Evolutionary conservation across 2,329 filamentous ascomycete species (phyloP).

Genomic region (Sarocladium strictum): DNA sequence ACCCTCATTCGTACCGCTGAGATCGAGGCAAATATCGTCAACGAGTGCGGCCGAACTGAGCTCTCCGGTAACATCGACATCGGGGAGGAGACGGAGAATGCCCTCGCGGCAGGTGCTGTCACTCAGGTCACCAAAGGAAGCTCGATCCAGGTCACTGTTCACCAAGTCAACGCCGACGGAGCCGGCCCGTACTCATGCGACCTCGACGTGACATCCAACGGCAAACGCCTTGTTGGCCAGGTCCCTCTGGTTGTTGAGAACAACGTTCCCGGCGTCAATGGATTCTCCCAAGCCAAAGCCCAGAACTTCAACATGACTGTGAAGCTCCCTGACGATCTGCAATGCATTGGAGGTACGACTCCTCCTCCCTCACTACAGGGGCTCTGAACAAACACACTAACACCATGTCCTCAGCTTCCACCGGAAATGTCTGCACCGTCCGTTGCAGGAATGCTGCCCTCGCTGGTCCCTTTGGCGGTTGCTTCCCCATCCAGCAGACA

Average conservation of each 20-base stretch:
- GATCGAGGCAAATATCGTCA: slow-evolving; percentile 45
- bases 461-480: slow-evolving; percentile 52
- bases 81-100: slow-evolving; percentile 47
- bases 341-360: slow-evolving; percentile 43
- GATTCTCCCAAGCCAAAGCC: slow-evolving; percentile 49
- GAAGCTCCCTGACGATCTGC: slow-evolving; percentile 41
- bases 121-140: slow-evolving; percentile 43
- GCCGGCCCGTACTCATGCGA: slow-evolving; percentile 47
- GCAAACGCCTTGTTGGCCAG: slow-evolving; percentile 25
- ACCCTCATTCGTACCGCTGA: slow-evolving; percentile 57
- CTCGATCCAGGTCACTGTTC: slow-evolving; percentile 20
- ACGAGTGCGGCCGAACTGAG: slow-evolving; percentile 58
- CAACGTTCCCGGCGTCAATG: slow-evolving; percentile 53
- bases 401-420: slow-evolving; percentile 32
- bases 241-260: slow-evolving; percentile 39
- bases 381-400: not conserved
- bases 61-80: slow-evolving; percentile 56
- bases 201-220: slow-evolving; percentile 41
- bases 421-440: slow-evolving; percentile 53
- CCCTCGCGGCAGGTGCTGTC: slow-evolving; percentile 36
- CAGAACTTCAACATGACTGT: slow-evolving; percentile 52
- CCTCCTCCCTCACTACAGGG: not conserved
- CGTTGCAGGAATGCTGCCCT: slow-evolving; percentile 53
- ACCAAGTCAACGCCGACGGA: slow-evolving; percentile 8
- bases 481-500: slow-evolving; percentile 51